Evolutionary conservation across 2,329 filamentous ascomycete species (phyloP), one percentile per base, ranked within the genome.

Genomic region (Scedosporium apiospermum): DNA sequence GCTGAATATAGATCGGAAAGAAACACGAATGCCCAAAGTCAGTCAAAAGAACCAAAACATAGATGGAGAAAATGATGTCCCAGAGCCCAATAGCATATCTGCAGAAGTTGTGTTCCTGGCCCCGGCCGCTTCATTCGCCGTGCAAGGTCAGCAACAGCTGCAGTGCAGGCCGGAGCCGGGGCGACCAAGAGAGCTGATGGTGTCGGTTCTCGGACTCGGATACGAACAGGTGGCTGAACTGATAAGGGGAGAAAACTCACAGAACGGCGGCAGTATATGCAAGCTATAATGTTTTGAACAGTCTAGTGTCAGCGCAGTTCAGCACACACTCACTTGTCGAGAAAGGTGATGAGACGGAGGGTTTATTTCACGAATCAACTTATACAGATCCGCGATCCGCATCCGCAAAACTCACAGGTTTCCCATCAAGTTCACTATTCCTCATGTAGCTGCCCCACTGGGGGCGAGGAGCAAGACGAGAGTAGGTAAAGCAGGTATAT

Each of bases 201-300:
- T 62, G 53, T 51, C 62, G 64, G 60, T 59, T 61, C 66, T 63
- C 62, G 42, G 61, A 62, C 62, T 34, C 58, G 42, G 18, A 58
- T 41, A 60, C 58, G 44, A 51, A 51, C 44, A 55, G 34, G 63
- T 61, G 63, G 60, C 23, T 16, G 27, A 12, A 16, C 4, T 51
- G 21, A 49, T 18, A 58, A 21, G 57, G 57, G 51, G 26, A 6
- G 14, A 27, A 61, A 34, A 88, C 89, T 90, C 86, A 92, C 89
- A 84, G 90, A 93, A 85, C 90, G 86, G 76, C 90, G 88, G 78
- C 90, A 93, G 78, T 93, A 93, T 73, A 93, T 88, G 79, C 90
- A 93, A 73, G 90, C 90, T 93, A 16, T 46, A 80, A 73, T 74
- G 74, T 78, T 71, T 74, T 72, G 69, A 71, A 70, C 68, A 72